A percentile compares a stretch with the other conserved stretches of the same genome.
These are phyloP conservation scores for Russula earlei DNA, from an alignment of 768 basidiomycete species.

Conservation along the genomic window DNA sequence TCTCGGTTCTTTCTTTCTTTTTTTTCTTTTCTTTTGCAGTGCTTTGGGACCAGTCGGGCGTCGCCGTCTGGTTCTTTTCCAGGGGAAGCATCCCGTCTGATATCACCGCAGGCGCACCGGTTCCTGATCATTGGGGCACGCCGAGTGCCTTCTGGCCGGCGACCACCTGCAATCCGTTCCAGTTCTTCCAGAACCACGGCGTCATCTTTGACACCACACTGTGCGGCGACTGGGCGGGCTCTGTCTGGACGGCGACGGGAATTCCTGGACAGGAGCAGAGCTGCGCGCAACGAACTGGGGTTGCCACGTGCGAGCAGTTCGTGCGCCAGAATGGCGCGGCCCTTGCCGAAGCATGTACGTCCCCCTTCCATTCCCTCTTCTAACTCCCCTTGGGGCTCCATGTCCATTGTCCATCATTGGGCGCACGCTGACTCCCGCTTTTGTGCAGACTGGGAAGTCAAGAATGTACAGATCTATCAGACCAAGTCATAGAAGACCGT, in stretches of 20 bases:
- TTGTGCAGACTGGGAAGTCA: slow-evolving; percentile 69
- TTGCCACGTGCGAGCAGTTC: slow-evolving; percentile 70
- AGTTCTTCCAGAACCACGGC: slow-evolving; percentile 69
- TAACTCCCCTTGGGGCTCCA: background rate
- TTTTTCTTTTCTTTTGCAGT: no score
- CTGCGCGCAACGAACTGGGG: slow-evolving; percentile 77
- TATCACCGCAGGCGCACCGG: slow-evolving; percentile 52
- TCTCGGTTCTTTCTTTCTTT: slow-evolving; percentile 20
- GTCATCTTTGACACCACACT: slow-evolving; percentile 82
- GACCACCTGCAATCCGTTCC: slow-evolving; percentile 59
- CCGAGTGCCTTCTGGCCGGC: slow-evolving; percentile 79
- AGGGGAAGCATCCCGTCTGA: slow-evolving; percentile 67
- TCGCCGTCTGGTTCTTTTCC: slow-evolving; percentile 77
- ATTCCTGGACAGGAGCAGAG: slow-evolving; percentile 80
- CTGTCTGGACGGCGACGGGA: slow-evolving; percentile 63
- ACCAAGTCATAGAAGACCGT: slow-evolving; percentile 3
- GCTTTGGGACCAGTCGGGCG: slow-evolving; percentile 69
- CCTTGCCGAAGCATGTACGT: slow-evolving; percentile 72
- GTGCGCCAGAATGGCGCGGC: slow-evolving; percentile 63
- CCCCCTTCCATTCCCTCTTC: background rate
- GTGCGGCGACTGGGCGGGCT: slow-evolving; percentile 86
- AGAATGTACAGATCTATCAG: slow-evolving; percentile 67
- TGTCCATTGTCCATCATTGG: background rate
- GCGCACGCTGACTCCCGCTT: slow-evolving; percentile 2
- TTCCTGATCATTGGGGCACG: slow-evolving; percentile 66